Percentiles rank a stretch among this genome's conserved stretches.
Conservation (phyloP, 2,329 filamentous ascomycete species). For the Lomentospora prolificans region DNA sequence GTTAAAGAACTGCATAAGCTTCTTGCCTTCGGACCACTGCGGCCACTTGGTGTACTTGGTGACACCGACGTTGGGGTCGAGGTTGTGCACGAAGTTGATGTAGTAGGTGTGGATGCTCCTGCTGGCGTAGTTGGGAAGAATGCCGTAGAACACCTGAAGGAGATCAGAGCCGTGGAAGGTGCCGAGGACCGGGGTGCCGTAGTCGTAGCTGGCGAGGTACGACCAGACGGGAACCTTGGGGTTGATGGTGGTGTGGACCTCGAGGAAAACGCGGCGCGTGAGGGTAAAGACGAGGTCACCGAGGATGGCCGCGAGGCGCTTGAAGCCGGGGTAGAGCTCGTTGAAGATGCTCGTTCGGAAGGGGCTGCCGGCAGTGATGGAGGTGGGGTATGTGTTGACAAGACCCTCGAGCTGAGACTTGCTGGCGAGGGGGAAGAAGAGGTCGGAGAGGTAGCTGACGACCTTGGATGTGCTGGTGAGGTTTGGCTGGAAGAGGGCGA, state of each 20-base stretch:
- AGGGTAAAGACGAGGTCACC: slow-evolving; percentile 50
- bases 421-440: slow-evolving; percentile 38
- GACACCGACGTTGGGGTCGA: slow-evolving; percentile 42
- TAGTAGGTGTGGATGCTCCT: slow-evolving; percentile 45
- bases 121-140: slow-evolving; percentile 37
- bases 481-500: slow-evolving; percentile 48
- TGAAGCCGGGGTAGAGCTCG: slow-evolving; percentile 56
- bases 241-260: slow-evolving; percentile 25
- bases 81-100: slow-evolving; percentile 44
- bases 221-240: slow-evolving; percentile 45
- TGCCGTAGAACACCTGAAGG: slow-evolving; percentile 42
- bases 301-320: slow-evolving; percentile 51
- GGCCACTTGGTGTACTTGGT: slow-evolving; percentile 18
- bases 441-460: slow-evolving; percentile 37
- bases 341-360: slow-evolving; percentile 48
- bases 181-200: slow-evolving; percentile 50
- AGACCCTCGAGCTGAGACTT: slow-evolving; percentile 32
- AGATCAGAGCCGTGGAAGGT: slow-evolving; percentile 54
- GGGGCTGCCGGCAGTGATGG: slow-evolving; percentile 42
- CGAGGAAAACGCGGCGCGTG: slow-evolving; percentile 32
- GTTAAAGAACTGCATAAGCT: slow-evolving; percentile 22
- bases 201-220: slow-evolving; percentile 50
- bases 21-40: slow-evolving; percentile 28
- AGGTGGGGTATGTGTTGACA: slow-evolving; percentile 38
- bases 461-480: slow-evolving; percentile 44